phyloP scores from a whole-genome alignment of 2,329 filamentous ascomycete genomes.

The Sclerotinia sclerotiorum region DNA sequence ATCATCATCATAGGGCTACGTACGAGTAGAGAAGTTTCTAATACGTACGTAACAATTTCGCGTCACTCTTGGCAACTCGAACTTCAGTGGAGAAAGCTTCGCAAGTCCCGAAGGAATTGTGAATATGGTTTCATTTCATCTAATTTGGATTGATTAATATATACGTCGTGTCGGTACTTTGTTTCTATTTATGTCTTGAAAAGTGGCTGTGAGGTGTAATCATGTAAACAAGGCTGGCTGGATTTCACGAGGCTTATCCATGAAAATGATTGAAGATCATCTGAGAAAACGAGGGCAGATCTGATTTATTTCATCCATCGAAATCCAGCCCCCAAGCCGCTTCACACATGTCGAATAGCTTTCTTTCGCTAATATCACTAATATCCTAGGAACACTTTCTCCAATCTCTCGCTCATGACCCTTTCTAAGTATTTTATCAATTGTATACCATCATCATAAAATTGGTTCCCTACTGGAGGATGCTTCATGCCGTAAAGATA shows the following conservation, averaged over 20 bases:
- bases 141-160: not conserved
- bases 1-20: slow-evolving; percentile 7
- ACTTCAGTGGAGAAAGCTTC: not conserved
- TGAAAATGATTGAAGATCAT: not conserved
- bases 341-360: not conserved
- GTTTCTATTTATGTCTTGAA: slow-evolving; percentile 17
- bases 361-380: not conserved
- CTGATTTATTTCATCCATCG: not conserved
- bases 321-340: not conserved
- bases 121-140: not conserved
- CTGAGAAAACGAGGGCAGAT: not conserved
- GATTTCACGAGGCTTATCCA: not conserved
- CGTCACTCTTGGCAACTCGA: slow-evolving; percentile 14
- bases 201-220: slow-evolving; percentile 8
- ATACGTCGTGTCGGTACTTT: not conserved
- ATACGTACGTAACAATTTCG: slow-evolving; percentile 13
- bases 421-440: not conserved
- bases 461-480: not conserved
- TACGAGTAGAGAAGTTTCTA: not conserved
- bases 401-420: not conserved
- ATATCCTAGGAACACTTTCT: not conserved
- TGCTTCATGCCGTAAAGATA: not conserved
- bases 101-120: not conserved
- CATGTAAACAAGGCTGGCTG: slow-evolving; percentile 8
- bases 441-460: not conserved